Evolutionary conservation across 164 flowering plant species (phyloP), one percentile per base, ranked within the genome.

Genomic region (Kingdonia uniflora): DNA sequence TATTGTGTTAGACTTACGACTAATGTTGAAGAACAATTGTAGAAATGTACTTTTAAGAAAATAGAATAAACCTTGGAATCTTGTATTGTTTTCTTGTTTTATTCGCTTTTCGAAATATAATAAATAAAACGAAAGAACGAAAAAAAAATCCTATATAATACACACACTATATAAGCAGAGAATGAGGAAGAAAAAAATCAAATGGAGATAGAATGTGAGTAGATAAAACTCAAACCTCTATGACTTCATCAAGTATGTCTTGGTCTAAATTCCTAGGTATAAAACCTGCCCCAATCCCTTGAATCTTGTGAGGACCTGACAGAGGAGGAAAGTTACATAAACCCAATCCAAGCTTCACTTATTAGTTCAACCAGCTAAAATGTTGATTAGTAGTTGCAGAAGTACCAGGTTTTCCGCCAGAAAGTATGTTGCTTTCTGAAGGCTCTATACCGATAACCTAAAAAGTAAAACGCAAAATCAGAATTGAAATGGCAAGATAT

Each of bases 261-360:
- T 65, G 67, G 62, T 87, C 84, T 68, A 85, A 74, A 69, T 87
- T 92, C 37, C 68, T 44, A 2, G 98, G 98, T n/a, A 85, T 74
- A 76, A 92, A 92, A 65, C 98, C 96, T 62, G 96, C 96, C 66
- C 95, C 96, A 72, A 87, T 84, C 49, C 98, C 71, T n/a, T 87
- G 96, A 79, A 92, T 92, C 73, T 92, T 84, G 78, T 92, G 98
- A 25, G 98, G 98, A 53, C 98, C 97, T 87, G 76, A 64, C 70
- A 19, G 63, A 64, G 53, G 10, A 29, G 8, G 8, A 29, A 3
- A 29, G 8, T 29, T 29, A 29, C 35, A 29, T 29, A 29, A 29
- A 29, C 8, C n/a, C 35, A 4, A 29, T 29, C n/a, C n/a, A 29
- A 3, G 4, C 35, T 29, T 29, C 8, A 3, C 35, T 29, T 3